Evolutionary conservation across 2,329 filamentous ascomycete species (phyloP), one percentile per base, ranked within the genome.

Genomic region (Pleoardoris graminearum): DNA sequence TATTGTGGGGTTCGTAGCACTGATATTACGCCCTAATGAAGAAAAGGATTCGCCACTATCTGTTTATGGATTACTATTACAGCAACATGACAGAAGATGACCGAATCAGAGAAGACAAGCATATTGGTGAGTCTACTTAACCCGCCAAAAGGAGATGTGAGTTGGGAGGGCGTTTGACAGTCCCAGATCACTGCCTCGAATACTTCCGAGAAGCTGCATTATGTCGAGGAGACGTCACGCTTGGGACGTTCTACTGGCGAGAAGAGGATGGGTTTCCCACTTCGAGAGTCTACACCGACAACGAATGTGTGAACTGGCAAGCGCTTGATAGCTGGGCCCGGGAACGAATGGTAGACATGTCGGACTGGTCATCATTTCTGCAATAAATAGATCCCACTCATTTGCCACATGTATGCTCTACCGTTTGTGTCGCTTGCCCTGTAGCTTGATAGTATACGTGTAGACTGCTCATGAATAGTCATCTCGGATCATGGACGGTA

Each of bases 171-270:
- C 25, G 25, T 10, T 27, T 5, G 10, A 27, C 10, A 5, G 5
- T 6, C 10, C 10, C 8, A 58, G 55, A 58, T 27, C 55, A 58
- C 39, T 58, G 55, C 22, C 41, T 58, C 4, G 55, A 58, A 30
- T 50, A 51, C 23, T 51, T 17, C 36, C 46, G 55, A 4, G 38
- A 52, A 30, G 27, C 44, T 7, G 46, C 44, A 1, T 56, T 58
- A 50, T 58, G 55, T 41, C 7, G 46, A 21, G 48, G 45, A 2
- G 51, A 53, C 25, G 29, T 43, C 5, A 52, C 55, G 14, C 38
- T 52, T 7, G 12, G 43, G 11, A 46, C 49, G 2, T 57, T 57
- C 27, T 14, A 19, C 8, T 52, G 51, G 39, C 35, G 35, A 12
- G 35, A 37, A 12, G 7, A 2, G 2, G 51, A 43, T 8, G 38